These are phyloP conservation scores for Tetrapisispora nanseiensis DNA, from an alignment of 805 yeast genomes.

Conservation along the genomic window DNA sequence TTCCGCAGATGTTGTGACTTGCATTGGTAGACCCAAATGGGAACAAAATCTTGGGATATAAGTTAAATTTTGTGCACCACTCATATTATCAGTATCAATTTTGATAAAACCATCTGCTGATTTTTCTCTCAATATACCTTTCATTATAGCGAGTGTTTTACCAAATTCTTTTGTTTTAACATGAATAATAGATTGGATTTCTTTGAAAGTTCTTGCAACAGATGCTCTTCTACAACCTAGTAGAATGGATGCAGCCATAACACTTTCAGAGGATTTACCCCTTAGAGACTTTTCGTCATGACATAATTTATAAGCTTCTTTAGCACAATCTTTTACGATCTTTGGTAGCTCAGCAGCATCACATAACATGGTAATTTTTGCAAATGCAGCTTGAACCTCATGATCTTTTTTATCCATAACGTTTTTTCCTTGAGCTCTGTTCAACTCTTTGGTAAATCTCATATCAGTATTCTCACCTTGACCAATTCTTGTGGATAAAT, in stretches of 20 bases:
- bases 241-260: constrained; percentile 93
- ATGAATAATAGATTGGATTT: constrained; percentile 87
- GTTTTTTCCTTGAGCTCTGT: constrained; percentile 79
- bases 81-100: constrained; percentile 37
- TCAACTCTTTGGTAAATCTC: constrained; percentile 80
- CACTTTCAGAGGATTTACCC: constrained; percentile 86
- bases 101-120: constrained; percentile 30
- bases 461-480: constrained; percentile 80
- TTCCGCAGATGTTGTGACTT: constrained; percentile 86
- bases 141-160: constrained; percentile 77
- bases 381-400: constrained; percentile 79
- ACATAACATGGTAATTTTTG: constrained; percentile 89
- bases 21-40: constrained; percentile 76
- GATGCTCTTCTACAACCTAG: constrained; percentile 91
- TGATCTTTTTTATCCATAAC: constrained; percentile 81
- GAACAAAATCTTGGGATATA: constrained; percentile 94
- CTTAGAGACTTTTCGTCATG: constrained; percentile 77
- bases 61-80: constrained; percentile 86
- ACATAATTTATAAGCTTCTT: constrained; percentile 87
- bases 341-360: constrained; percentile 93
- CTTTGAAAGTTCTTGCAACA: constrained; percentile 91
- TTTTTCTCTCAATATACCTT: constrained; percentile 47
- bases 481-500: constrained; percentile 85
- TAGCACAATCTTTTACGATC: constrained; percentile 94
- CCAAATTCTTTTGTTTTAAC: constrained; percentile 95